Base-by-base conservation (phyloP, 495 filamentous ascomycete genomes). In the Penicillium paradoxum region DNA sequence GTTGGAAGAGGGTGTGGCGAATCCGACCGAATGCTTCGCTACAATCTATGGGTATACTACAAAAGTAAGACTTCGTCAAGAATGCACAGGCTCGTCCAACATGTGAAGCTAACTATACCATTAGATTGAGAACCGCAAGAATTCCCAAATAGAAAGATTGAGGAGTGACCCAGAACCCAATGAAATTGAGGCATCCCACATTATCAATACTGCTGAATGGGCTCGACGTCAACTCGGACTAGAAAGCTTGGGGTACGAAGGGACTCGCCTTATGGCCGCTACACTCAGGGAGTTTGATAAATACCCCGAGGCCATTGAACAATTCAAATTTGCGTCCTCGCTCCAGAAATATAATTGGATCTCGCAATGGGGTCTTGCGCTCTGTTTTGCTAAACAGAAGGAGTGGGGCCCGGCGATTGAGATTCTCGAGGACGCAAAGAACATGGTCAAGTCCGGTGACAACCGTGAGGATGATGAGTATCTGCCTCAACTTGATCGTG, bases 291-390 rank as follows among this genome's bases (percentile, higher is more conserved):
- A 50, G n/a, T 49, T 29, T 33, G 19, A 3, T 4, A 49, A 52
- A 21, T 41, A 38, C 14, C 13, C 32, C n/a, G 55, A 58, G 22
- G 52, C 59, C 4, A 53, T 53, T 17, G 45, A 58, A 44, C 29
- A 49, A 37, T 62, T 62, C 41, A 58, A 58, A 25, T 34, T 51
- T 2, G 29, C 59, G 1, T 55, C 52, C 2, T 40, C 51, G 0
- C 49, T 62, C 6, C 32, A 33, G 3, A 22, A 41, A 7, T 45
- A 62, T 7, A 62, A 55, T n/a, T 62, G 55, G 55, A 7, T 53
- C 25, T 42, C 51, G 4, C 43, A 50, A 30, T 55, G 47, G 49
- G 55, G 59, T 3, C 44, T 62, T 6, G 49, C 59, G 4, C 17
- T 39, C 15, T 43, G 22, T 13, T 58, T 55, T 50, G 49, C 34